phyloP scores from a whole-genome alignment of 2,329 filamentous ascomycete species.

The Aureobasidium sp. region DNA sequence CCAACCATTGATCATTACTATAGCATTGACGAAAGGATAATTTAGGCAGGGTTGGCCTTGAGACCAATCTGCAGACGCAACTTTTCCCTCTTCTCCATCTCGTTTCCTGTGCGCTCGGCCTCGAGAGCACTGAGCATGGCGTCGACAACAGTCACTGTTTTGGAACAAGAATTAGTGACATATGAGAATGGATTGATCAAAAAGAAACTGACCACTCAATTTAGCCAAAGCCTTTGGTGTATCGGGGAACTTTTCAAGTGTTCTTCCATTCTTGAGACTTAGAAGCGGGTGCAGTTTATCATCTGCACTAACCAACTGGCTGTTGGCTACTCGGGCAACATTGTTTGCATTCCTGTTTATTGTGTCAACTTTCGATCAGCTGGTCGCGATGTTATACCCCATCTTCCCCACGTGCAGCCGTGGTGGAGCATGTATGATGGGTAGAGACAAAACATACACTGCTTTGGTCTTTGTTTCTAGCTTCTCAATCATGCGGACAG shows the following conservation, averaged over 20 bases:
- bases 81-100: slow-evolving; percentile 33
- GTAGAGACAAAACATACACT: slow-evolving; percentile 26
- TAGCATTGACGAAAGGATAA: neutral
- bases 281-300: slow-evolving; percentile 34
- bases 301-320: slow-evolving; percentile 31
- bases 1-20: neutral
- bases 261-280: slow-evolving; percentile 34
- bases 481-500: slow-evolving; percentile 32
- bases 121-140: slow-evolving; percentile 34
- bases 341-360: slow-evolving; percentile 33
- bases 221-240: slow-evolving; percentile 34
- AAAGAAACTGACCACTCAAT: slow-evolving; percentile 29
- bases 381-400: neutral
- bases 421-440: neutral
- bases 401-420: neutral
- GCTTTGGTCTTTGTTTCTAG: slow-evolving; percentile 32
- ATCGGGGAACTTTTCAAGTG: slow-evolving; percentile 35
- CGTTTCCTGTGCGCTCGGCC: slow-evolving; percentile 33
- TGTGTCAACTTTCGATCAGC: neutral
- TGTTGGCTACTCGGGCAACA: slow-evolving; percentile 37
- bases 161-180: neutral
- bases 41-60: slow-evolving; percentile 34
- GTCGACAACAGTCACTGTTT: slow-evolving; percentile 32
- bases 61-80: slow-evolving; percentile 35
- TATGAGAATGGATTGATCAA: neutral